Base-by-base conservation (phyloP, 1,284 basidiomycete species). In the Ustilago nuda region DNA sequence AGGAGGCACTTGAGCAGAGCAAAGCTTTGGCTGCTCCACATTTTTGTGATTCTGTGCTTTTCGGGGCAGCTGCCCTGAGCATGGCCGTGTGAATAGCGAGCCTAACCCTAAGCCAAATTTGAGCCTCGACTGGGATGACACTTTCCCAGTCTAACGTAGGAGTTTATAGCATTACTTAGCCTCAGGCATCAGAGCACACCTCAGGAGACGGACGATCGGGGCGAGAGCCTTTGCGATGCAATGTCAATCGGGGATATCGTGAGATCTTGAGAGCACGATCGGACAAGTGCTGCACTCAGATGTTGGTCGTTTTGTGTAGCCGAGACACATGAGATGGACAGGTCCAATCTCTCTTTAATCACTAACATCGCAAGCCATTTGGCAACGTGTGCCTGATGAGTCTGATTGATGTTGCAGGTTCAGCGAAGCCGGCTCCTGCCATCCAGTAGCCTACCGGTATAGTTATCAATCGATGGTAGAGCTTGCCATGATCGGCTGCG, bases 1-100 rank as follows among this genome's bases (percentile, higher is more conserved):
- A 23, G 2, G 3, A n/a, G 59, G 65, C 65, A 57, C 59, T 57
- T 51, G 15, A 54, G 59, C 65, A 67, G 65, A 67, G 65, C n/a
- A 51, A 15, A 32, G 59, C 43, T 3, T 2, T n/a, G 17, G 15
- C 23, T 57, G 48, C 65, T 67, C 65, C 65, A 67, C 65, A 67
- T 67, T 60, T 33, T 33, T 51, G 50, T 23, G 23, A 19, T 9
- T 46, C n/a, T 46, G 12, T n/a, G n/a, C 37, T 39, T 50, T 32
- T 50, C 30, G 43, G 43, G 43, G n/a, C 43, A 45, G 43, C 43
- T 6, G 7, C n/a, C 43, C n/a, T 19, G 17, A 17, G 39, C 39
- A 17, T 41, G 13, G 39, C 39, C 39, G 13, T 41, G 39, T 4
- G 39, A 41, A 41, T 15, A 15, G 4, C 13, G 13, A 17, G 15